Conservation (phyloP, 2,329 filamentous ascomycete genomes). For the Talaromyces verruculosus region DNA sequence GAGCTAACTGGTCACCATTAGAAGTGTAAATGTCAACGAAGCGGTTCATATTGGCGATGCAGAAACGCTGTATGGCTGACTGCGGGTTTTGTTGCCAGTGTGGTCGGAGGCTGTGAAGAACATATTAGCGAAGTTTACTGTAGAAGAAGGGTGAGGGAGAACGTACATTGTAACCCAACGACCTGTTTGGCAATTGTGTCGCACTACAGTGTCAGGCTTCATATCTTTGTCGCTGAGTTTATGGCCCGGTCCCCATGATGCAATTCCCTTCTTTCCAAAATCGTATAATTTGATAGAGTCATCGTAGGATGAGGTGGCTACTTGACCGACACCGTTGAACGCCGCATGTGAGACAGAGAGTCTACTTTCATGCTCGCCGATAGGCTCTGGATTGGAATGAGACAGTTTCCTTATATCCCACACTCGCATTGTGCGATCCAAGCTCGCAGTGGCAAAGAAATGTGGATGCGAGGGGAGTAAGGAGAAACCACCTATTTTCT, state of each 20-base stretch:
- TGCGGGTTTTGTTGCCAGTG: slow-evolving; percentile 84
- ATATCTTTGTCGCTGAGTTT: slow-evolving; percentile 63
- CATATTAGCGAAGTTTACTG: neutral
- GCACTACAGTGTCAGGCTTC: slow-evolving; percentile 66
- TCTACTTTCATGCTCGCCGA: slow-evolving; percentile 79
- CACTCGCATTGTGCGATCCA: slow-evolving; percentile 84
- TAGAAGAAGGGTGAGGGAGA: slow-evolving; percentile 26
- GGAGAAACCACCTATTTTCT: slow-evolving; percentile 94
- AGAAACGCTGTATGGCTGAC: slow-evolving; percentile 81
- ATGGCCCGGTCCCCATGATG: slow-evolving; percentile 59
- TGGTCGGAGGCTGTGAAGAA: slow-evolving; percentile 61
- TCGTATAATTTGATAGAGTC: slow-evolving; percentile 93
- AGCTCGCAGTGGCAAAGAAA: slow-evolving; percentile 80
- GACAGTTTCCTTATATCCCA: slow-evolving; percentile 86
- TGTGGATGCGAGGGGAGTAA: slow-evolving; percentile 78
- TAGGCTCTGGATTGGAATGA: slow-evolving; percentile 61
- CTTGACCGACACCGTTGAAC: slow-evolving; percentile 79
- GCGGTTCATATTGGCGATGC: slow-evolving; percentile 95
- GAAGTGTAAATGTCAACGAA: slow-evolving; percentile 89
- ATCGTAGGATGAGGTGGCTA: slow-evolving; percentile 92
- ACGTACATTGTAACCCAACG: slow-evolving; percentile 81
- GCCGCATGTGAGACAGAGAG: slow-evolving; percentile 90
- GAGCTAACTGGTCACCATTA: slow-evolving; percentile 81
- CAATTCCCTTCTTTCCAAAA: slow-evolving; percentile 59
- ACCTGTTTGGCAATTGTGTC: slow-evolving; percentile 94